Percentiles rank a stretch among this genome's conserved stretches.
Conservation (phyloP, 768 basidiomycete genomes). For the Pilatotrama ljubarskyi region DNA sequence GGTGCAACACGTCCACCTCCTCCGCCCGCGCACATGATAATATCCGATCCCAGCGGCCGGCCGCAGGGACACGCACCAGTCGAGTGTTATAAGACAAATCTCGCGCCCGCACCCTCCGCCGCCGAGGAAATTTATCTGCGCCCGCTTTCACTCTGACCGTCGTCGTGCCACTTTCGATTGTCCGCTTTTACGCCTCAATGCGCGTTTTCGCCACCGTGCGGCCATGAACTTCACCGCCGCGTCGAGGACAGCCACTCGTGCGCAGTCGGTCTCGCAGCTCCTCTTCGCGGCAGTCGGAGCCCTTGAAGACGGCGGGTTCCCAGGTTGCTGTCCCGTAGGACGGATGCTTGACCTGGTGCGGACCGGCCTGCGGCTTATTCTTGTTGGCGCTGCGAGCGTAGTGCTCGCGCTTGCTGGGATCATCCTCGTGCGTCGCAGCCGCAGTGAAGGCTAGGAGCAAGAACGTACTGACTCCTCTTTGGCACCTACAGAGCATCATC, state of each 20-base stretch:
- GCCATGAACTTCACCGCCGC: conserved; percentile 14
- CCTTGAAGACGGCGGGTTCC: not conserved
- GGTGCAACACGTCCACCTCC: conserved; percentile 9
- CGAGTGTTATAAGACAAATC: not conserved
- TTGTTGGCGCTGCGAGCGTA: conserved; percentile 8
- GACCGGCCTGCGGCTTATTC: not conserved
- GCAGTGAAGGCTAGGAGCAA: no score
- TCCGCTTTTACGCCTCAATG: conserved; percentile 1
- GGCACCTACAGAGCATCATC: conserved; percentile 5
- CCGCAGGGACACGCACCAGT: not conserved
- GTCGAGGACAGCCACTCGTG: not conserved
- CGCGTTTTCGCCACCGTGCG: conserved; percentile 3
- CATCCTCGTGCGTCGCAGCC: not conserved
- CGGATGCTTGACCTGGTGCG: conserved; percentile 11
- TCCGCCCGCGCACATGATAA: conserved; percentile 7
- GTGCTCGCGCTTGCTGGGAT: conserved; percentile 10
- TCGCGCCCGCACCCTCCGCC: not conserved
- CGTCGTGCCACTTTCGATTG: not conserved
- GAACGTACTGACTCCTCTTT: not conserved
- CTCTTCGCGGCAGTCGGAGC: conserved; percentile 10
- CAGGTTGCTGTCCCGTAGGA: conserved; percentile 6
- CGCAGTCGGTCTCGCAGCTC: conserved; percentile 12
- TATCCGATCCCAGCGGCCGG: conserved; percentile 1
- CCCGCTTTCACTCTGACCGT: not conserved
- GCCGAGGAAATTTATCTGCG: not conserved